Percentiles rank a stretch among this genome's conserved stretches.
Conservation (phyloP, 2,329 filamentous ascomycete species). For the Emmonsiellopsis sp. region DNA sequence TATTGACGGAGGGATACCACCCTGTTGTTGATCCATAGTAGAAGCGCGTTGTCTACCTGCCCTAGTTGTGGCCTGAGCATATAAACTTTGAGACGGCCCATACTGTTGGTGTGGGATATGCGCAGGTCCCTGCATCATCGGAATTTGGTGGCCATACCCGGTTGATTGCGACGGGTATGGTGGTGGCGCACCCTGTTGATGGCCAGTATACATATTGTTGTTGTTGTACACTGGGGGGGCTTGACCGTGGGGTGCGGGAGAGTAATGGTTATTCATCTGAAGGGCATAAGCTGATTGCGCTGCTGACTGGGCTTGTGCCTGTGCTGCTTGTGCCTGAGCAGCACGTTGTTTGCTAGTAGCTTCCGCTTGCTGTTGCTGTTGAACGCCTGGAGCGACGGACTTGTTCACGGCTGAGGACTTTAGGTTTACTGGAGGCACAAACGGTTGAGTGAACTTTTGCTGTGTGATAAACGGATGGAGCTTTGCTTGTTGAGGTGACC, state of each 20-base stretch:
- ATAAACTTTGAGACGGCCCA: slow-evolving; percentile 61
- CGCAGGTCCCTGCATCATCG: slow-evolving; percentile 53
- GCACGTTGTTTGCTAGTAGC: slow-evolving; percentile 87
- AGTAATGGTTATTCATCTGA: slow-evolving; percentile 48
- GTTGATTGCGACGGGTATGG: slow-evolving; percentile 67
- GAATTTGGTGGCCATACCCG: slow-evolving; percentile 64
- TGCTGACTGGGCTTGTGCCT: slow-evolving; percentile 54
- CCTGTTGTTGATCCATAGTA: slow-evolving; percentile 92
- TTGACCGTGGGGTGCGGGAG: slow-evolving; percentile 38
- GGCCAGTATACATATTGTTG: slow-evolving; percentile 61
- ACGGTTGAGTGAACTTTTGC: slow-evolving; percentile 91
- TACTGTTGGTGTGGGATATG: slow-evolving; percentile 64
- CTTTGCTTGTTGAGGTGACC: slow-evolving; percentile 96
- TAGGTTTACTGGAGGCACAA: slow-evolving; percentile 93
- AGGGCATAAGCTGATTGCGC: slow-evolving; percentile 60
- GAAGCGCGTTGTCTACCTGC: slow-evolving; percentile 80
- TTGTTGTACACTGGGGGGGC: slow-evolving; percentile 61
- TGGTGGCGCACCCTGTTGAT: slow-evolving; percentile 60
- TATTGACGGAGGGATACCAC: slow-evolving; percentile 83
- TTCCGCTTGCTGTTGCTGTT: slow-evolving; percentile 92
- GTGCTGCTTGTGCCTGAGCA: slow-evolving; percentile 38
- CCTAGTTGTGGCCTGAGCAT: slow-evolving; percentile 65
- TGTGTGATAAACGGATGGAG: slow-evolving; percentile 98
- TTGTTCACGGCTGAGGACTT: slow-evolving; percentile 78
- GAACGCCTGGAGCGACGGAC: slow-evolving; percentile 83